Conservation (phyloP, 805 yeast species). For the Yamadazyma sp. region DNA sequence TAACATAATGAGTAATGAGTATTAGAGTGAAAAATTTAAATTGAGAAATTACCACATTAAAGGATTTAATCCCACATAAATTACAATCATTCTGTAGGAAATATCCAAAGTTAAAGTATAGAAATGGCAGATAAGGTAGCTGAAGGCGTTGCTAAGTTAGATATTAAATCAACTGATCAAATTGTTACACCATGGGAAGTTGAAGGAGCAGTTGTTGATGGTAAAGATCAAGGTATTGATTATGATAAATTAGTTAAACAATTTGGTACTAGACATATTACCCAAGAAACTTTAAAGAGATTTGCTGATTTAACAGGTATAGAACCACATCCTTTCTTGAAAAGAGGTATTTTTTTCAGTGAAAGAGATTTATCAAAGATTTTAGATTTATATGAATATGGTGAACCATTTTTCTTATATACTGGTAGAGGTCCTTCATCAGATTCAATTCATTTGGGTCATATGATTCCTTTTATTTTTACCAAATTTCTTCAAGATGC, state of each 20-base stretch:
- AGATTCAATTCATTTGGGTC: constrained; percentile 94
- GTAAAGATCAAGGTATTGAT: constrained; percentile 85
- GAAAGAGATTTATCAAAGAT: constrained; percentile 81
- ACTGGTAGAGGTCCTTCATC: constrained; percentile 98
- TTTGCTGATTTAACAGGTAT: constrained; percentile 83
- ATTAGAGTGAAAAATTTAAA: too few species aligned
- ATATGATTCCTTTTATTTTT: constrained; percentile 91
- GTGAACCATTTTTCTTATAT: constrained; percentile 91
- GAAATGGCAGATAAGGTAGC: constrained; percentile 3
- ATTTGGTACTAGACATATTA: constrained; percentile 80
- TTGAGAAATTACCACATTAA: too few species aligned
- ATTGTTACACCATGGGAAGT: constrained; percentile 95
- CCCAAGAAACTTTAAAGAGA: constrained; percentile 66
- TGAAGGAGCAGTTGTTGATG: constrained; percentile 96
- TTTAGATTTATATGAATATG: constrained; percentile 86
- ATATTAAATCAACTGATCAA: constrained; percentile 28
- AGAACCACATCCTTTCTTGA: constrained; percentile 84
- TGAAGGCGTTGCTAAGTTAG: constrained; percentile 11
- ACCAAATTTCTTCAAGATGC: constrained; percentile 98
- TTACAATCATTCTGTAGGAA: too few species aligned
- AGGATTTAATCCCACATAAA: too few species aligned
- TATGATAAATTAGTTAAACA: constrained; percentile 82
- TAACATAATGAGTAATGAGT: too few species aligned
- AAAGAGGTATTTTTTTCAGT: constrained; percentile 88
- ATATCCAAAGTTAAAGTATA: too few species aligned